phyloP scores from a whole-genome alignment of 2,329 filamentous ascomycete genomes.

The Rosellinia necatrix region DNA sequence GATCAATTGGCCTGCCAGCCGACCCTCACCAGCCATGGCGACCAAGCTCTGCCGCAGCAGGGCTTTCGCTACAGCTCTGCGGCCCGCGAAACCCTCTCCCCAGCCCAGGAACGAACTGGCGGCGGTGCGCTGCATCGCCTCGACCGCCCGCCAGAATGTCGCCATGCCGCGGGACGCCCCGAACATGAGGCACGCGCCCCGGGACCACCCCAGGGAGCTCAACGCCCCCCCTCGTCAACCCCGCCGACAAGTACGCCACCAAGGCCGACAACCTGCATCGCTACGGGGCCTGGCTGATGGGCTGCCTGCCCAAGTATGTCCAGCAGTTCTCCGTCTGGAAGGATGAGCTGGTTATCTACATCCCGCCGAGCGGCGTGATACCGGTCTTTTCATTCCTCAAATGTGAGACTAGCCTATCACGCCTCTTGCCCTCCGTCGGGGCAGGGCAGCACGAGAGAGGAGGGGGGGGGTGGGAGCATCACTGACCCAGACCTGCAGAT shows the following conservation, averaged over 20 bases:
- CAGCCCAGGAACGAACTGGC: conserved; percentile 47
- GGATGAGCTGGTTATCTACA: conserved; percentile 95
- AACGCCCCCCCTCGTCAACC: conserved; percentile 84
- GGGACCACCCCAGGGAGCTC: conserved; percentile 64
- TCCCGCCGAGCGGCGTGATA: conserved; percentile 83
- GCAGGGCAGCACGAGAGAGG: too few relatives aligned
- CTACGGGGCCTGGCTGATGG: conserved; percentile 96
- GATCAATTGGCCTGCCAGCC: conserved; percentile 53
- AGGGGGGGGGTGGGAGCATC: too few relatives aligned
- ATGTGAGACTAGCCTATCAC: conserved; percentile 49
- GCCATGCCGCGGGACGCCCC: conserved; percentile 63
- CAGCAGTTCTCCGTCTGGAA: conserved; percentile 99
- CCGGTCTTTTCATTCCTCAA: conserved; percentile 95
- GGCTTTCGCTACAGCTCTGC: conserved; percentile 60
- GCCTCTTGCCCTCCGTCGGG: background rate
- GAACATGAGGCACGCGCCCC: conserved; percentile 70
- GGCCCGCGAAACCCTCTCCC: conserved; percentile 53
- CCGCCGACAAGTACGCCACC: conserved; percentile 87
- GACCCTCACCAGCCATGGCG: conserved; percentile 56
- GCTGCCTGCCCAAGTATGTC: conserved; percentile 94
- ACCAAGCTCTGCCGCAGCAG: conserved; percentile 62
- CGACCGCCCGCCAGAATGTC: conserved; percentile 55
- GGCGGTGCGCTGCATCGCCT: conserved; percentile 54
- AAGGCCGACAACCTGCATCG: conserved; percentile 88
- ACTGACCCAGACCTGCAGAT: conserved; percentile 54